Base-by-base conservation (phyloP, 1,284 basidiomycete genomes). In the Vanrija sp. region DNA sequence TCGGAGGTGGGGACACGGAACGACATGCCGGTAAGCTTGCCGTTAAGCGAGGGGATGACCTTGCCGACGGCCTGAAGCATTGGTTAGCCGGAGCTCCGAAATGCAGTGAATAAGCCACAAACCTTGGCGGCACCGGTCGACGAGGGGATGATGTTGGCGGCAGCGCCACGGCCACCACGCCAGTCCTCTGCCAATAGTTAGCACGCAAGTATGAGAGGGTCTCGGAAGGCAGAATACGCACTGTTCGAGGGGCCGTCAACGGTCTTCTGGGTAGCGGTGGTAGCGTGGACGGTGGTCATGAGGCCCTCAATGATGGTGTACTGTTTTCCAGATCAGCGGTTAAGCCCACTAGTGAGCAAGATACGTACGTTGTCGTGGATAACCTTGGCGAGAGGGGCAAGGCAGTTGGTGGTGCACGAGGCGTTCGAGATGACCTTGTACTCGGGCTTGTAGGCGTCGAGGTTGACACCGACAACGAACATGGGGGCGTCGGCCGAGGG, bases 391-490 rank as follows among this genome's bases (percentile, higher is more conserved):
- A 99, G 86, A 63, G 96, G 94, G 38, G 96, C 96, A 62, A 99
- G 85, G 80, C 93, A 96, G 87, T 99, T 98, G 80, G 95, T 99
- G 52, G 95, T 99, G 86, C 95, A 99, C 44, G 94, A 98, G 38
- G 95, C 95, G 80, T 99, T 99, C 68, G 95, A 99, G 79, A 98
- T 87, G 76, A 97, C 89, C 64, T 84, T 83, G 83, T 92, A 86
- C 78, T 89, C 88, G 72, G 93, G 80, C 79, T 98, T 87, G 81
- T 99, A 99, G 39, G 81, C 68, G 66, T 97, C 92, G 62, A 97
- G 86, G 84, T 99, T 98, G 79, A 98, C 95, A 83, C 95, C 95
- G 69, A 82, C 84, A 61, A 93, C 90, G 78, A 86, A 91, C 95
- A 99, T 99, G 70, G 95, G 95, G 25, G 95, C 96, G 79, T 98